A percentile compares a stretch with the other conserved stretches of the same genome.
Conservation (phyloP, 257 asterid genomes). For the Nicotiana undulata region DNA sequence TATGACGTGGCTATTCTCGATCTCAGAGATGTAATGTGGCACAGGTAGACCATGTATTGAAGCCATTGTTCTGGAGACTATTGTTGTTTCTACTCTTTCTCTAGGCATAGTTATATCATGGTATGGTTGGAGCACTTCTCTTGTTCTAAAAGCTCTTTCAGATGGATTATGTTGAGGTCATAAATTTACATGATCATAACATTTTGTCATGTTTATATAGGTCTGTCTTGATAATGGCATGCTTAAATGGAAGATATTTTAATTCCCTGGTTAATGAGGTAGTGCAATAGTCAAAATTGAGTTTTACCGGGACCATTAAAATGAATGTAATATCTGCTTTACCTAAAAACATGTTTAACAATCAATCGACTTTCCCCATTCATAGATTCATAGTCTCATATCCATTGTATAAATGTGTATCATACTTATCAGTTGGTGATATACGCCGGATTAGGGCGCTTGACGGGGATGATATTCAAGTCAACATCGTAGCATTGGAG, state of each 20-base stretch:
- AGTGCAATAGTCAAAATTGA: not conserved
- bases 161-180: not conserved
- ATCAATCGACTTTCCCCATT: not conserved
- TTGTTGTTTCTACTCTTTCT: not conserved
- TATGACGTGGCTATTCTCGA: not conserved
- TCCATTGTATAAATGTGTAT: not conserved
- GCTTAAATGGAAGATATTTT: not conserved
- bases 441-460: no score
- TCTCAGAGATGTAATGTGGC: not conserved
- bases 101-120: not conserved
- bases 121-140: not conserved
- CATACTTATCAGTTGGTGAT: not conserved
- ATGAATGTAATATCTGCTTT: not conserved
- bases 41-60: not conserved
- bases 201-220: not conserved
- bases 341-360: not conserved
- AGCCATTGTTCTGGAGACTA: not conserved
- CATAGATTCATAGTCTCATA: not conserved
- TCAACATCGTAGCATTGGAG: no score
- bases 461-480: no score
- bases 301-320: not conserved
- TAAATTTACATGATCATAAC: not conserved
- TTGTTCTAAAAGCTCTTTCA: not conserved
- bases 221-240: not conserved
- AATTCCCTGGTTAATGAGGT: not conserved